Conservation (phyloP, 2,329 filamentous ascomycete genomes). For the Colletotrichum simmondsii region DNA sequence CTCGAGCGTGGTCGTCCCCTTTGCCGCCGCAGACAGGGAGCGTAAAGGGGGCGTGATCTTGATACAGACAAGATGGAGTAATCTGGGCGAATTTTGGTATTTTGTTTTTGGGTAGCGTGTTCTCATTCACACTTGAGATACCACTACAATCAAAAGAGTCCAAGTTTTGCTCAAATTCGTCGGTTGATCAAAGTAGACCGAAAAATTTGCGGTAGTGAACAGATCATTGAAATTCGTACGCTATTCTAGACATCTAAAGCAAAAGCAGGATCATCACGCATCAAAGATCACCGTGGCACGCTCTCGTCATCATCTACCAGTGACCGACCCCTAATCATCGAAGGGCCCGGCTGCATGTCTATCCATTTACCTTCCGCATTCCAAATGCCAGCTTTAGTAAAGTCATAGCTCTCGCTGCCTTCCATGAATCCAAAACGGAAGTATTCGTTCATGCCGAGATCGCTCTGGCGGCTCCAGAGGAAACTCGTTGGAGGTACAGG, state of each 20-base stretch:
- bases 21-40: constrained; percentile 39
- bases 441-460: constrained; percentile 69
- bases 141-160: background rate
- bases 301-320: constrained; percentile 38
- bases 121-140: background rate
- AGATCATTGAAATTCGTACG: background rate
- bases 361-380: constrained; percentile 71
- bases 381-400: constrained; percentile 82
- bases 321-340: constrained; percentile 48
- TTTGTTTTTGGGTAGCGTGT: background rate
- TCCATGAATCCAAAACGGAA: constrained; percentile 82
- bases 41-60: background rate
- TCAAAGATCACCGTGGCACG: constrained; percentile 35
- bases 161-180: background rate
- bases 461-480: constrained; percentile 66
- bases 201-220: background rate
- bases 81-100: background rate
- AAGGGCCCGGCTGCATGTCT: constrained; percentile 72
- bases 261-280: constrained; percentile 3
- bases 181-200: background rate
- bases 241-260: background rate
- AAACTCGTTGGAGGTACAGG: constrained; percentile 58
- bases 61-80: background rate
- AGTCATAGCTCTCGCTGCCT: constrained; percentile 74
- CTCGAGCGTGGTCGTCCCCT: constrained; percentile 42